A percentile compares a stretch with the other conserved stretches of the same genome.
phyloP scores from a whole-genome alignment of 2,329 filamentous ascomycete genomes.

The Didymella pomorum region DNA sequence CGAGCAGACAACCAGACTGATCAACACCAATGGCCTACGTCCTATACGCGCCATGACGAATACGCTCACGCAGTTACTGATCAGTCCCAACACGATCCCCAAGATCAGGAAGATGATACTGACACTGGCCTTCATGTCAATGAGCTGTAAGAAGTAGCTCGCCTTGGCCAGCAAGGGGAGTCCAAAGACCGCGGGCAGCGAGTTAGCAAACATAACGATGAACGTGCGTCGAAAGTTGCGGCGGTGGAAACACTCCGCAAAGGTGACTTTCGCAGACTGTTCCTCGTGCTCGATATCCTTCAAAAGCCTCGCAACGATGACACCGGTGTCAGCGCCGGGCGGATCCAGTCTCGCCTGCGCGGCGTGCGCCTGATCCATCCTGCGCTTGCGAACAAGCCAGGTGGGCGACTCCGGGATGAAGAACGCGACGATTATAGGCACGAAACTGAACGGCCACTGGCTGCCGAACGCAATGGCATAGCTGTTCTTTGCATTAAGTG shows the following conservation, averaged over 20 bases:
- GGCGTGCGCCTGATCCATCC: slow-evolving; percentile 52
- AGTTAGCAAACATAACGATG: slow-evolving; percentile 48
- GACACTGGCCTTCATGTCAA: slow-evolving; percentile 38
- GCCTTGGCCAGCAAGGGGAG: slow-evolving; percentile 47
- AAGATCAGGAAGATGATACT: slow-evolving; percentile 57
- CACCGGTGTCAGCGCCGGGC: slow-evolving; percentile 41
- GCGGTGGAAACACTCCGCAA: slow-evolving; percentile 49
- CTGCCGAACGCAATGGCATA: slow-evolving; percentile 56
- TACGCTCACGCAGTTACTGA: slow-evolving; percentile 56
- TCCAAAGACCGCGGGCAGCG: slow-evolving; percentile 47
- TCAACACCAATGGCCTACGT: slow-evolving; percentile 52
- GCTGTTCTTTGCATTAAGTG: slow-evolving; percentile 40
- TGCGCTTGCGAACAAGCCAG: slow-evolving; percentile 56
- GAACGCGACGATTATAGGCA: slow-evolving; percentile 55
- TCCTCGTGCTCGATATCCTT: slow-evolving; percentile 38
- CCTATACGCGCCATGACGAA: slow-evolving; percentile 56
- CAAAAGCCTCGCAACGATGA: slow-evolving; percentile 38
- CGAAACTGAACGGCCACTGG: slow-evolving; percentile 56
- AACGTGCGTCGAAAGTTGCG: slow-evolving; percentile 48
- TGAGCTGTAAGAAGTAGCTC: slow-evolving; percentile 47
- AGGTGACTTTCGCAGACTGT: slow-evolving; percentile 33
- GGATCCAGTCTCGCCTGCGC: slow-evolving; percentile 62
- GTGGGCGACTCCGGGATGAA: slow-evolving; percentile 62
- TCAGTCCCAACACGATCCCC: slow-evolving; percentile 56
- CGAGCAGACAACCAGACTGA: slow-evolving; percentile 44